Base-by-base conservation (phyloP, 2,329 filamentous ascomycete species). In the Neocatenulostroma microsporum region DNA sequence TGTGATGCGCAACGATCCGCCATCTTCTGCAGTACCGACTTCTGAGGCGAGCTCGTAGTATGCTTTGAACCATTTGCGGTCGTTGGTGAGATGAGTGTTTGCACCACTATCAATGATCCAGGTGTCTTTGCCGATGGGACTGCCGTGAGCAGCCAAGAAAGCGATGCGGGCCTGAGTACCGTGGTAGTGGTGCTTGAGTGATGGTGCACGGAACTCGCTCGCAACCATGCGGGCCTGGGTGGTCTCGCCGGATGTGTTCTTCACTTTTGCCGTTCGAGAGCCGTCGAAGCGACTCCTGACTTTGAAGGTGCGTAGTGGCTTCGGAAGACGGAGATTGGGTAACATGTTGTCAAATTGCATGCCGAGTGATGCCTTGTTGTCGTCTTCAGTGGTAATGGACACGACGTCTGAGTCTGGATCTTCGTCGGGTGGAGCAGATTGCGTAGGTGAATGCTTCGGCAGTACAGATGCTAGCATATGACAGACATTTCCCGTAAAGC, bases 81-180 rank as follows among this genome's bases (percentile, higher is more conserved):
- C 13, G 26, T 29, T 29, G 7, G 13, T 7, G 26, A 29, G 12
- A 29, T 29, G 15, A 29, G 13, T 29, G 26, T 29, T 29, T 6
- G 26, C 26, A 6, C 26, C 26, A 14, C 26, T 29, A 14, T 29
- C 26, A 14, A 29, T 29, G 15, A 29, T 29, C 26, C 15, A 29
- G 11, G 26, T 29, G 15, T 29, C 26, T 29, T 14, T 9, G 6
- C 26, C 15, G 15, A 29, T 29, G 7, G 13, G 26, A 29, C 26
- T 29, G 26, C 26, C 13, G 13, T 29, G 13, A 8, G 13, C 13
- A 8, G 26, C 26, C 15, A 29, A 14, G 13, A 29, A 29, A 13
- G 26, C n/a, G n/a, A n/a, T n/a, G n/a, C n/a, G n/a, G n/a, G n/a
- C n/a, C n/a, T n/a, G n/a, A n/a, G n/a, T n/a, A n/a, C n/a, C n/a